Evolutionary conservation across 139 green algal genomes (phyloP).

Genomic region (Protoeuglena noctilucae): DNA sequence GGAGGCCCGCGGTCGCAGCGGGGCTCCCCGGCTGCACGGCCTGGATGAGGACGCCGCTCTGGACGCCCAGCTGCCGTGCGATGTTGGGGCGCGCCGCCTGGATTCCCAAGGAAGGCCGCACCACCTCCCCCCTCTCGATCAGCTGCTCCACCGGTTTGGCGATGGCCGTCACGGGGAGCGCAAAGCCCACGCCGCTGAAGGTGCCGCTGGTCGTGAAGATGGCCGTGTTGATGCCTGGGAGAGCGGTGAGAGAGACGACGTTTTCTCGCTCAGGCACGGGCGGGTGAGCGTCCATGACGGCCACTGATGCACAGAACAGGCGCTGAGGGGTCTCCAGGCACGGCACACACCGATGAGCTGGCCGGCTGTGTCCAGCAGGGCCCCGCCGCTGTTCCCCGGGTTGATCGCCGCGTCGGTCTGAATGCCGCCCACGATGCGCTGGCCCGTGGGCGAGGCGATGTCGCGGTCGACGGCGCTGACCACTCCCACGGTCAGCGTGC

Average conservation of each 20-base stretch:
- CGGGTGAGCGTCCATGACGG: no score
- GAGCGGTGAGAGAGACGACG: no score
- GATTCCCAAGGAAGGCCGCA: not conserved
- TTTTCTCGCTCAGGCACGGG: no score
- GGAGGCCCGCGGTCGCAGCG: not conserved
- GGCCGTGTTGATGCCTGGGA: slow-evolving; percentile 1
- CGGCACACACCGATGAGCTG: slow-evolving; percentile 51
- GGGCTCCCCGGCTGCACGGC: not conserved
- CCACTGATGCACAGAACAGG: no score
- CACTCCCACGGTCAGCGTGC: slow-evolving; percentile 34
- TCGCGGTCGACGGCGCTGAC: slow-evolving; percentile 38
- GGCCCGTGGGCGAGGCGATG: slow-evolving; percentile 46
- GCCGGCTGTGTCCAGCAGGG: slow-evolving; percentile 55
- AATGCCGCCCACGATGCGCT: slow-evolving; percentile 23
- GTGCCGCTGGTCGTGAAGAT: not conserved
- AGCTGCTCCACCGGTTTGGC: slow-evolving; percentile 1
- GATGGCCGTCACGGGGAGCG: slow-evolving; percentile 4
- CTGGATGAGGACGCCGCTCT: not conserved
- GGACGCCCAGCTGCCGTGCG: not conserved
- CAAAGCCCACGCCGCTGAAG: not conserved
- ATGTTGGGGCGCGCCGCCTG: not conserved
- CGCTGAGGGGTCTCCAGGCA: no score
- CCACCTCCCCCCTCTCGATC: not conserved
- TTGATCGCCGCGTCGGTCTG: slow-evolving; percentile 75
- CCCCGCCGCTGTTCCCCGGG: slow-evolving; percentile 51